Evolutionary conservation across 2,329 filamentous ascomycete genomes (phyloP).

Genomic region (Zymoseptoria ardabiliae): DNA sequence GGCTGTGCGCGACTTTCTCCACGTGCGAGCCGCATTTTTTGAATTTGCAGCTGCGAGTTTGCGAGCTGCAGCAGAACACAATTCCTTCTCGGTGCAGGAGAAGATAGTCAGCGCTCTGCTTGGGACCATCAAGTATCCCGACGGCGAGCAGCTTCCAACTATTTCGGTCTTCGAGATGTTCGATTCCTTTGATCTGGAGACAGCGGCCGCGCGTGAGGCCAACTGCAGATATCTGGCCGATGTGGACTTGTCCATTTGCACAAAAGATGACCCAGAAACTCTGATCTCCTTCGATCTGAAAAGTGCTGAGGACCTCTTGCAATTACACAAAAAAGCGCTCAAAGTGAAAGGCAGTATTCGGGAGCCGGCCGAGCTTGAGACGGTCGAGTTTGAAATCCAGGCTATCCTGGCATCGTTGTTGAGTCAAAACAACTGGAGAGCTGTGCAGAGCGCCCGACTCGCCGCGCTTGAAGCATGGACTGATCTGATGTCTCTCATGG

Average conservation of each 20-base stretch:
- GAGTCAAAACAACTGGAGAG: conserved; percentile 56
- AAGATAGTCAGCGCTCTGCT: conserved; percentile 58
- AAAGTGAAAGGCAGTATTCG: conserved; percentile 35
- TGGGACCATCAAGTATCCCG: conserved; percentile 62
- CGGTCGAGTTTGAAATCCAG: conserved; percentile 52
- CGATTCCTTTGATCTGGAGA: conserved; percentile 71
- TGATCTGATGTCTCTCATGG: conserved; percentile 73
- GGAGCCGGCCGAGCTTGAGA: conserved; percentile 27
- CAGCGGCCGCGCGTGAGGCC: conserved; percentile 38
- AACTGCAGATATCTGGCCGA: conserved; percentile 53
- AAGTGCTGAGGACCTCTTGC: conserved; percentile 66
- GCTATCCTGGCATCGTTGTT: conserved; percentile 54
- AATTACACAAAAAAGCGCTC: conserved; percentile 59
- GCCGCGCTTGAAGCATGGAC: conserved; percentile 75
- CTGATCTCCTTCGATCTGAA: conserved; percentile 59
- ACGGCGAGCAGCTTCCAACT: conserved; percentile 59
- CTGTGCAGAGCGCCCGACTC: conserved; percentile 50
- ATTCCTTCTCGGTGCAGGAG: conserved; percentile 45
- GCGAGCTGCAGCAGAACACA: conserved; percentile 50
- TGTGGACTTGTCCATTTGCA: conserved; percentile 60
- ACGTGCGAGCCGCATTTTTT: conserved; percentile 66
- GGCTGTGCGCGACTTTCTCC: conserved; percentile 70
- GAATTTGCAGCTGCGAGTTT: conserved; percentile 84
- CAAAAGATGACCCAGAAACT: conserved; percentile 52
- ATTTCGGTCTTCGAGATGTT: conserved; percentile 85